Conservation (phyloP, 805 yeast species). For the Ogataea dorogensis region DNA sequence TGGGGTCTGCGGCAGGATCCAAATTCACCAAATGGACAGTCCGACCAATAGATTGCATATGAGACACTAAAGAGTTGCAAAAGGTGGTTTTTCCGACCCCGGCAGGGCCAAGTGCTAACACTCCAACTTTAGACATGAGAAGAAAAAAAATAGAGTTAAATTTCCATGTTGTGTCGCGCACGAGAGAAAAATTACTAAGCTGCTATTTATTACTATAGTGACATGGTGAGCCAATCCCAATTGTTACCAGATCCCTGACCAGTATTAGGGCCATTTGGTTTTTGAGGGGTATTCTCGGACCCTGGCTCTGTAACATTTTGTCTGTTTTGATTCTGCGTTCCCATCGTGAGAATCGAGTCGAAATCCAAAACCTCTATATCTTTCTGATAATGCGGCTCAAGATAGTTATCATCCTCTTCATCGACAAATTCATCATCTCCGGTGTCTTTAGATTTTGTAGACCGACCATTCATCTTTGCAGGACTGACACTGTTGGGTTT, state of each 20-base stretch:
- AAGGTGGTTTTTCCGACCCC: slow-evolving; percentile 96
- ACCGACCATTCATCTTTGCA: slow-evolving; percentile 5
- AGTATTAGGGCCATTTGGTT: slow-evolving; percentile 6
- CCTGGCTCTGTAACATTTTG: background rate
- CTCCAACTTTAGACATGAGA: slow-evolving; percentile 92
- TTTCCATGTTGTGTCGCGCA: slow-evolving; percentile 9
- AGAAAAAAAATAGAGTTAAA: slow-evolving; percentile 1
- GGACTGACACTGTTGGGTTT: slow-evolving; percentile 9
- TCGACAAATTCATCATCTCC: slow-evolving; percentile 9
- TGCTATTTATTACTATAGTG: slow-evolving; percentile 26
- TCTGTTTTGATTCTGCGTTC: slow-evolving; percentile 12
- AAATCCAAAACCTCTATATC: slow-evolving; percentile 23
- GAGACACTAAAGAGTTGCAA: slow-evolving; percentile 80
- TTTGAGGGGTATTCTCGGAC: background rate
- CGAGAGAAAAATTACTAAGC: slow-evolving; percentile 2
- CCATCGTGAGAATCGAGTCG: slow-evolving; percentile 23
- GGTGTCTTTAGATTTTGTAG: slow-evolving; percentile 4
- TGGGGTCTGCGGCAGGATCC: slow-evolving; percentile 97
- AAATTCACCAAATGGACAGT: slow-evolving; percentile 91
- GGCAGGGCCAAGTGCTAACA: slow-evolving; percentile 93
- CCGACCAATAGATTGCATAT: slow-evolving; percentile 88
- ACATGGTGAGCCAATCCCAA: slow-evolving; percentile 51
- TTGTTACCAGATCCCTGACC: slow-evolving; percentile 13
- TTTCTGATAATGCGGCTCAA: slow-evolving; percentile 1
- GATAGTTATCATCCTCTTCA: slow-evolving; percentile 6